Conservation (phyloP, 805 yeast species). For the Saitoella complicata region DNA sequence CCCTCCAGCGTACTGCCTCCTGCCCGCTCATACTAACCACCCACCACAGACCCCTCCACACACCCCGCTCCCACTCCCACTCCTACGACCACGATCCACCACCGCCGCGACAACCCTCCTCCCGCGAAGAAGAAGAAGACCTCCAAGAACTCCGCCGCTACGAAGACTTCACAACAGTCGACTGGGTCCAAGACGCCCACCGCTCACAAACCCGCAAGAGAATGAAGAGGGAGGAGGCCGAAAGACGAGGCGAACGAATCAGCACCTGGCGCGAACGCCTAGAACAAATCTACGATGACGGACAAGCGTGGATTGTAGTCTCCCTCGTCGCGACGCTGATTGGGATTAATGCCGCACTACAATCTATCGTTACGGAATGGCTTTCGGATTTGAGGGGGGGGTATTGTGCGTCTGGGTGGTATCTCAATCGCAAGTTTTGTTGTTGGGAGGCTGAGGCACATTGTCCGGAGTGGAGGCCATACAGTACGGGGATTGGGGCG, state of each 20-base stretch:
- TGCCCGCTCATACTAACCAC: too few species aligned
- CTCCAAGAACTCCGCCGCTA: conserved; percentile 28
- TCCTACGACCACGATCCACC: too few species aligned
- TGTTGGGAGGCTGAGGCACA: conserved; percentile 44
- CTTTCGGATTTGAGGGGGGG: conserved; percentile 68
- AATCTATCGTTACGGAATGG: conserved; percentile 75
- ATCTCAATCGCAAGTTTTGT: conserved; percentile 62
- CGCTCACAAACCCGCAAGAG: conserved; percentile 17
- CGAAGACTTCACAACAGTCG: conserved; percentile 32
- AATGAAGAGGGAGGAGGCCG: conserved; percentile 5
- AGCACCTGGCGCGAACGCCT: conserved; percentile 2
- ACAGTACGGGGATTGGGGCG: conserved; percentile 26
- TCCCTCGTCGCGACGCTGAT: conserved; percentile 59
- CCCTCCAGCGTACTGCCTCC: too few species aligned
- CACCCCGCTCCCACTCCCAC: too few species aligned
- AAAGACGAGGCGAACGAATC: neutral
- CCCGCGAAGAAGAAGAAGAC: neutral
- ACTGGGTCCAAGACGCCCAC: conserved; percentile 44
- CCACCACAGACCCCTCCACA: too few species aligned
- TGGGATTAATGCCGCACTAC: conserved; percentile 68
- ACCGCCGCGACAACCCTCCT: too few species aligned
- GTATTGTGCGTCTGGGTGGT: conserved; percentile 51
- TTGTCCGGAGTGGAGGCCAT: conserved; percentile 61
- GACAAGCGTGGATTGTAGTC: conserved; percentile 55
- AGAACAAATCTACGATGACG: conserved; percentile 2